Conservation (phyloP, 2,329 filamentous ascomycete species). For the Exophiala sideris region DNA sequence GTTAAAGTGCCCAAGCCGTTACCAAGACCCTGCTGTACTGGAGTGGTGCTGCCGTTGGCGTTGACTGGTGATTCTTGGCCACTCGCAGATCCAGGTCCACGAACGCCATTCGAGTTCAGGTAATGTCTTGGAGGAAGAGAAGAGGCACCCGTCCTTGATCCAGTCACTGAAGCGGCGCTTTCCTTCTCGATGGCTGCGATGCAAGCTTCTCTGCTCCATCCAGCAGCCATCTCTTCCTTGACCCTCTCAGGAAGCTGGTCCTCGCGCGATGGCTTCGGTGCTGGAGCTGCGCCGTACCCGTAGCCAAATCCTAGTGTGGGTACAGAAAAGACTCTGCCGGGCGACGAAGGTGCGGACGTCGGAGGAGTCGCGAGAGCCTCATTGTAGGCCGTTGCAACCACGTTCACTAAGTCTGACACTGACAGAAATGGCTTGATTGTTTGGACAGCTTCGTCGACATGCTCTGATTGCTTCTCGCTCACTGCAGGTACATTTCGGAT, state of each 20-base stretch:
- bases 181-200: constrained; percentile 65
- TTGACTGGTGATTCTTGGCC: constrained; percentile 28
- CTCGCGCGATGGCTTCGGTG: constrained; percentile 35
- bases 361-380: constrained; percentile 61
- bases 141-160: constrained; percentile 62
- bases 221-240: constrained; percentile 70
- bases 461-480: constrained; percentile 39
- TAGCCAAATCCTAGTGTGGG: constrained; percentile 56
- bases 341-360: constrained; percentile 66
- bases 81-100: constrained; percentile 14
- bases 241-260: constrained; percentile 63
- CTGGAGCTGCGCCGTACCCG: constrained; percentile 39
- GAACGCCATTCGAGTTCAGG: constrained; percentile 25
- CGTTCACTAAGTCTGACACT: constrained; percentile 66
- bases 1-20: constrained; percentile 32
- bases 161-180: constrained; percentile 68
- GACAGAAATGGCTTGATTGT: constrained; percentile 73
- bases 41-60: constrained; percentile 20
- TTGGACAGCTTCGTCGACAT: constrained; percentile 55
- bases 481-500: constrained; percentile 51
- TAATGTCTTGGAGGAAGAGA: constrained; percentile 28
- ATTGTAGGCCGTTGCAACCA: constrained; percentile 69
- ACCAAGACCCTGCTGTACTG: constrained; percentile 18
- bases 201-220: constrained; percentile 76
- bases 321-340: constrained; percentile 61